Percentiles rank a stretch among this genome's conserved stretches.
Evolutionary conservation across 345 rosid species (phyloP).

Genomic region (Rhizophora apiculata): DNA sequence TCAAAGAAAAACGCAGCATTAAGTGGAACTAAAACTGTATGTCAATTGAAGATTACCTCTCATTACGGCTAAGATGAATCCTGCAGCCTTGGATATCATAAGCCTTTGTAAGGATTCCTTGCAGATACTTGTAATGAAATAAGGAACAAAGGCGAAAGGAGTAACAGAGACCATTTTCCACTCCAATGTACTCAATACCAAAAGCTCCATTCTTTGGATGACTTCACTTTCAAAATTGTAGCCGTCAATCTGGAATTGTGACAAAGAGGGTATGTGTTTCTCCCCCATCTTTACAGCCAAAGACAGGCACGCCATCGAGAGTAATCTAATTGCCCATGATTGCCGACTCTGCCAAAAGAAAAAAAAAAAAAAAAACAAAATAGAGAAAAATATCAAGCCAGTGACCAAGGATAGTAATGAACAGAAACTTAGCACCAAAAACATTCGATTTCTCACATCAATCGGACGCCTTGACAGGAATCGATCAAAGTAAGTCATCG

Average conservation of each 20-base stretch:
- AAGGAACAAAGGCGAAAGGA: slow-evolving; percentile 34
- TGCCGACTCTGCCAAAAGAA: slow-evolving; percentile 37
- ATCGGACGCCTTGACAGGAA: slow-evolving; percentile 40
- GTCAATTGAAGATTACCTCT: slow-evolving; percentile 31
- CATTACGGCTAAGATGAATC: slow-evolving; percentile 31
- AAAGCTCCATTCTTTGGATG: slow-evolving; percentile 71
- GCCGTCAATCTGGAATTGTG: slow-evolving; percentile 59
- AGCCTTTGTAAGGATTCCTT: slow-evolving; percentile 20
- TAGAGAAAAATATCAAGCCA: not conserved
- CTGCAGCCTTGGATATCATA: slow-evolving; percentile 11
- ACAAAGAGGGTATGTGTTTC: slow-evolving; percentile 62
- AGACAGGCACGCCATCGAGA: slow-evolving; percentile 79
- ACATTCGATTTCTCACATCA: slow-evolving; percentile 32
- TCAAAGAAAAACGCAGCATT: not conserved
- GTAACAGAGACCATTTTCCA: slow-evolving; percentile 63
- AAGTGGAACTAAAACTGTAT: not conserved
- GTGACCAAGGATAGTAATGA: not conserved
- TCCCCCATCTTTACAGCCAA: slow-evolving; percentile 94
- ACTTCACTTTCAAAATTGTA: slow-evolving; percentile 44
- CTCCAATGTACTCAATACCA: slow-evolving; percentile 47
- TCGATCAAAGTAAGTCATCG: slow-evolving; percentile 55
- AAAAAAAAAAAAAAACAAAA: not conserved
- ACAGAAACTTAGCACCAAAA: not conserved
- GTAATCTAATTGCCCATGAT: slow-evolving; percentile 81
- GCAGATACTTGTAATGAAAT: slow-evolving; percentile 27